These are phyloP conservation scores for Penicillium oxalicum DNA, from an alignment of 2,329 filamentous ascomycete species.

Conservation along the genomic window DNA sequence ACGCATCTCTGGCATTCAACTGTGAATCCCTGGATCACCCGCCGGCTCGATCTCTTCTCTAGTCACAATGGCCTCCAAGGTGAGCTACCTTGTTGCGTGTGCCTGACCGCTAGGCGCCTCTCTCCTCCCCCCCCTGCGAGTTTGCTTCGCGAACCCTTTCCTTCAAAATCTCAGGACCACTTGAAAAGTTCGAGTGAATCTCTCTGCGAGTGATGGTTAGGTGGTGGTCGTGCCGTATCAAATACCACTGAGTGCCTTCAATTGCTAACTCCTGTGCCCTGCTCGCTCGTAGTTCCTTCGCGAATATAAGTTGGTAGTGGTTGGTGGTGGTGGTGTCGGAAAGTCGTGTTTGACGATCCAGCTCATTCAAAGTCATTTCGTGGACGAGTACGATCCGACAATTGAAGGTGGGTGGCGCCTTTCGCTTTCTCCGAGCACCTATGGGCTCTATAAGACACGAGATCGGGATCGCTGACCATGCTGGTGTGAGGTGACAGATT, in stretches of 20 bases:
- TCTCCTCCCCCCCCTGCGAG: not conserved
- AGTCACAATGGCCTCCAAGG: conserved; percentile 22
- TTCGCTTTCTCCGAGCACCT: not conserved
- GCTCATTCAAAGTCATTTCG: conserved; percentile 91
- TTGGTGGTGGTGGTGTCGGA: conserved; percentile 95
- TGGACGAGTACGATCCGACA: conserved; percentile 98
- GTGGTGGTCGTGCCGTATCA: not conserved
- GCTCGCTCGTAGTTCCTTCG: conserved; percentile 60
- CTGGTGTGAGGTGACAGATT: conserved; percentile 56
- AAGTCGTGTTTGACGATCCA: conserved; percentile 99
- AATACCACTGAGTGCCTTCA: not conserved
- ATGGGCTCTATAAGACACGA: not conserved
- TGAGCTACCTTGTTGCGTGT: conserved; percentile 7
- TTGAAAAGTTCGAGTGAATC: not conserved
- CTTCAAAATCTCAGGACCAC: not conserved
- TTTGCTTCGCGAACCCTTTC: not conserved
- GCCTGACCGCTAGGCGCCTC: conserved; percentile 1
- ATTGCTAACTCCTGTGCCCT: conserved; percentile 17
- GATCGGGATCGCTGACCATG: conserved; percentile 11
- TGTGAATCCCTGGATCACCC: too few species aligned
- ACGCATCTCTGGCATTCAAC: not conserved
- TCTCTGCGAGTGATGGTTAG: not conserved
- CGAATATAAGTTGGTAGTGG: conserved; percentile 95
- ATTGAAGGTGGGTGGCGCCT: conserved; percentile 67
- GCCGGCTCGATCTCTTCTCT: not conserved